phyloP scores from a whole-genome alignment of 192 early-diverging fungal genomes.

The Mortierella antarctica region DNA sequence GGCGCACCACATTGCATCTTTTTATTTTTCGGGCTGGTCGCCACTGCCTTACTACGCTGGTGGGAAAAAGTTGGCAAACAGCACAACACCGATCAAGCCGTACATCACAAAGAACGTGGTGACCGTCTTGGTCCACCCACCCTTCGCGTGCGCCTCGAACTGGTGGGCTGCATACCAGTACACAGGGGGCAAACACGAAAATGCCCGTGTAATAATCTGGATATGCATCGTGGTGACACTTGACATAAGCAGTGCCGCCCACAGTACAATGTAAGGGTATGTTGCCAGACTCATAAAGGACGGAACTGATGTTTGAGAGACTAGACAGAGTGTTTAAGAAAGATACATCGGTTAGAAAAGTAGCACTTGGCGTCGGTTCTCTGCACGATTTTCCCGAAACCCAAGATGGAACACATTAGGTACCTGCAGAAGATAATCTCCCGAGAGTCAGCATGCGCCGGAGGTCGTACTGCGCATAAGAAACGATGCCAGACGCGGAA shows the following conservation, averaged over 20 bases:
- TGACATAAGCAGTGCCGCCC: constrained; percentile 69
- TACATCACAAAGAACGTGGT: constrained; percentile 79
- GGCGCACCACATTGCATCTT: background rate
- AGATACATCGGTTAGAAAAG: background rate
- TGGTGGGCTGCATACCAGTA: constrained; percentile 84
- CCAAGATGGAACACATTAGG: background rate
- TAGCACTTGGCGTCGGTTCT: background rate
- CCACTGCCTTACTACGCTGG: constrained; percentile 72
- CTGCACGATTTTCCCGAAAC: background rate
- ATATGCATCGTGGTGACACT: constrained; percentile 85
- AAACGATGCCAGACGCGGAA: constrained; percentile 67
- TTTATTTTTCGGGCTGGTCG: background rate
- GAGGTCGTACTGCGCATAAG: constrained; percentile 65
- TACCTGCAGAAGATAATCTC: constrained; percentile 20
- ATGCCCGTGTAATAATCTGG: constrained; percentile 90
- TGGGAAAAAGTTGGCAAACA: constrained; percentile 92
- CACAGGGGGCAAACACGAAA: constrained; percentile 80
- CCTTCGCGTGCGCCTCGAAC: constrained; percentile 26
- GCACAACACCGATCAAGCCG: constrained; percentile 76
- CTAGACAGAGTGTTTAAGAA: background rate
- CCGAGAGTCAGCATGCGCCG: constrained; percentile 71
- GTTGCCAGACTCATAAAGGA: constrained; percentile 29
- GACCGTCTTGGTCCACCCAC: constrained; percentile 10
- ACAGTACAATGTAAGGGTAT: constrained; percentile 75
- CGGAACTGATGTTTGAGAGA: background rate